These are phyloP conservation scores for Metschnikowia continentalis DNA, from an alignment of 805 yeast species.

Conservation along the genomic window DNA sequence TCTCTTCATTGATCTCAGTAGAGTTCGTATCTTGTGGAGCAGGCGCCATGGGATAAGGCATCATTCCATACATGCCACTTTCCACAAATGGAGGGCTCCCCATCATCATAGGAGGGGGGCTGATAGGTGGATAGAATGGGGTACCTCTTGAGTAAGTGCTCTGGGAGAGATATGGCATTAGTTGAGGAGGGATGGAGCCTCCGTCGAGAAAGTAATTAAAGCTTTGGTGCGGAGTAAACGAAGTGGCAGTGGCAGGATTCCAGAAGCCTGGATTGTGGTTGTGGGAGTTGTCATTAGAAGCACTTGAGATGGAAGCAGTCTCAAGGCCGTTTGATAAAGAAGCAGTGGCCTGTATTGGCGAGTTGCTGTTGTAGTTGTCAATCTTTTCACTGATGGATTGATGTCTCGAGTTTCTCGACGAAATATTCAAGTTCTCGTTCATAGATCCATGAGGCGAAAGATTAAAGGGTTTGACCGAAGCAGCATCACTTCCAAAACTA, in stretches of 20 bases:
- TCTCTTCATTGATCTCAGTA: constrained; percentile 7
- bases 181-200: constrained; percentile 8
- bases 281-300: constrained; percentile 8
- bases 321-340: constrained; percentile 31
- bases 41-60: constrained; percentile 20
- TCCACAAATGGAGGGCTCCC: constrained; percentile 36
- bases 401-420: constrained; percentile 36
- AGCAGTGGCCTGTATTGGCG: constrained; percentile 44
- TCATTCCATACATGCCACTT: constrained; percentile 31
- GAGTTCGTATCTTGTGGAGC: constrained; percentile 9
- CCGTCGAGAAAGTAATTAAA: constrained; percentile 29
- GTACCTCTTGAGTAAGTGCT: constrained; percentile 33
- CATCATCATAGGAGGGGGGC: constrained; percentile 38
- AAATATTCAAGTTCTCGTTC: constrained; percentile 41
- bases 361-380: constrained; percentile 48
- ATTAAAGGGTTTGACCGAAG: constrained; percentile 18
- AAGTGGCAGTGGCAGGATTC: constrained; percentile 63
- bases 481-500: constrained; percentile 38
- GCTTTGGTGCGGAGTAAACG: constrained; percentile 47
- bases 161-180: constrained; percentile 18
- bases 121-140: constrained; percentile 31
- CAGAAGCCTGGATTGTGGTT: constrained; percentile 42
- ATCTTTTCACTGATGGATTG: constrained; percentile 61
- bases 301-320: background rate
- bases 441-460: constrained; percentile 38